Evolutionary conservation across 306 rosid species (phyloP).

Genomic region (Cucurbita maxima): DNA sequence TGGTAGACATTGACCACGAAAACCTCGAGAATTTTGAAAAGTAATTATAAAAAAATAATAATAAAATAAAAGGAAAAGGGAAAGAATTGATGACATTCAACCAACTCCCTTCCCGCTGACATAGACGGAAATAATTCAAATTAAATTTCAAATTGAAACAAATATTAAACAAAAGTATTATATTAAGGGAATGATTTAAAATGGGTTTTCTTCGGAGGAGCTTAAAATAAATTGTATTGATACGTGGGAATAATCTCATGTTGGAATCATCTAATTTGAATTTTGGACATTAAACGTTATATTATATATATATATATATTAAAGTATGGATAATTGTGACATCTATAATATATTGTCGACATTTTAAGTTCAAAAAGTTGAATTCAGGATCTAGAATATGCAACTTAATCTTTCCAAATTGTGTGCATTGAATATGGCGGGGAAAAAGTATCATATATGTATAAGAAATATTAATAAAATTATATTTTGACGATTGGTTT

Average conservation of each 20-base stretch:
- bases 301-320: no score
- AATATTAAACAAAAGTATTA: not conserved
- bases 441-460: not conserved
- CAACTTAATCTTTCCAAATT: not conserved
- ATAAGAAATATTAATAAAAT: not conserved
- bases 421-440: not conserved
- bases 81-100: not conserved
- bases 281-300: no score
- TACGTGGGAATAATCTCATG: no score
- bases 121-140: not conserved
- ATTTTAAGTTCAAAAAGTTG: not conserved
- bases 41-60: no score
- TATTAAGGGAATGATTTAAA: no score
- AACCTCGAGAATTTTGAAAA: not conserved
- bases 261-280: no score
- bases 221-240: no score
- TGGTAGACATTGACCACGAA: not conserved
- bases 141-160: not conserved
- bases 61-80: no score
- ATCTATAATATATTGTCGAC: not conserved
- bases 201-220: no score
- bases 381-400: not conserved
- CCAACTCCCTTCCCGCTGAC: conserved; percentile 7
- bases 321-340: not conserved
- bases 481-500: no score